phyloP scores from a whole-genome alignment of 805 yeast species.

The Naumovozyma dairenensis region DNA sequence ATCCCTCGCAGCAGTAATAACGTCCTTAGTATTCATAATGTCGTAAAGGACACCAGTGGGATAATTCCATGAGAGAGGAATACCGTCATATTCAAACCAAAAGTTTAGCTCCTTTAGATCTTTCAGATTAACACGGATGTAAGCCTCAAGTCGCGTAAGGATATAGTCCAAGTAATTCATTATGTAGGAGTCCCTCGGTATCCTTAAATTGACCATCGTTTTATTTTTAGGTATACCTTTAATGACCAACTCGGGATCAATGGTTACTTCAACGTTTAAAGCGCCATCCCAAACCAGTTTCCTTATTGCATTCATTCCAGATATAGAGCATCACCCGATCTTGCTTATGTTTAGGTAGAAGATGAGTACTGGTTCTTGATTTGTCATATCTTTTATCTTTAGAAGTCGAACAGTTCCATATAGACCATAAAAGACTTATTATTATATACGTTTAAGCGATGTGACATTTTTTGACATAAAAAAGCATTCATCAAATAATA shows the following conservation, averaged over 20 bases:
- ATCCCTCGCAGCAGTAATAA: background rate
- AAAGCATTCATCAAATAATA: too few relatives aligned
- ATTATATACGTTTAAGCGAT: too few relatives aligned
- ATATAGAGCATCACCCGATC: too few relatives aligned
- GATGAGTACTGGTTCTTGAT: too few relatives aligned
- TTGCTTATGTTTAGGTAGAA: too few relatives aligned
- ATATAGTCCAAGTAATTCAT: slow-evolving; percentile 35
- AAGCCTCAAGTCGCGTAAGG: slow-evolving; percentile 28
- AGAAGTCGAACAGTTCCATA: too few relatives aligned
- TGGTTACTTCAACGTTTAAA: slow-evolving; percentile 35
- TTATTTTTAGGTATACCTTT: slow-evolving; percentile 12
- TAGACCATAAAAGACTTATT: too few relatives aligned
- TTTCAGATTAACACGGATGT: slow-evolving; percentile 30
- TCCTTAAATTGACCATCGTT: slow-evolving; percentile 16
- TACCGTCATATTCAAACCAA: slow-evolving; percentile 63
- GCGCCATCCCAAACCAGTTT: slow-evolving; percentile 45
- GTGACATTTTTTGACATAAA: too few relatives aligned
- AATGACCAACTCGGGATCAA: slow-evolving; percentile 14
- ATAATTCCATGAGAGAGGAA: slow-evolving; percentile 64
- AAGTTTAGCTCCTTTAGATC: slow-evolving; percentile 25
- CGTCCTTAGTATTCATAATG: slow-evolving; percentile 12
- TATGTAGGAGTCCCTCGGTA: slow-evolving; percentile 43
- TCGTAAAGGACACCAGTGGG: slow-evolving; percentile 69
- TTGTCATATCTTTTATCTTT: too few relatives aligned
- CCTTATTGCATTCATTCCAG: slow-evolving; percentile 29